phyloP scores from a whole-genome alignment of 129 eudicot genomes.

The Centrapalus pauciflorus region DNA sequence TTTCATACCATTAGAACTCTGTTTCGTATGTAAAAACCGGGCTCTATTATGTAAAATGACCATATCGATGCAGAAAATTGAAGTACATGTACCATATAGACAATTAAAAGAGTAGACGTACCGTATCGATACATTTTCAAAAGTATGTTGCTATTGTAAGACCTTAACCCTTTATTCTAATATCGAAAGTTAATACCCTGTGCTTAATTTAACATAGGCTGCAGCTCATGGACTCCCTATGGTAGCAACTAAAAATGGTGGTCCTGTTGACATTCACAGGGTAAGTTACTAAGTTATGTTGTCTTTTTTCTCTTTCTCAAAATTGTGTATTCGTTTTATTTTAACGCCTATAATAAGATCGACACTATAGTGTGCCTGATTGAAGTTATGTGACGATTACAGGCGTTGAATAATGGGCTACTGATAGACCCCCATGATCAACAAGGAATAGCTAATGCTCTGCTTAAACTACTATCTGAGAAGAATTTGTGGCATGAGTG shows the following conservation, averaged over 20 bases:
- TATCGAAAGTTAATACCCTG: not conserved
- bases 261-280: constrained; percentile 90
- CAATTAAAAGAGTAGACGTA: too few species aligned
- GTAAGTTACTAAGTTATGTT: constrained; percentile 38
- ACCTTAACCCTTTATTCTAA: not conserved
- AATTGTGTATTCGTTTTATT: not conserved
- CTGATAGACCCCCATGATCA: constrained; percentile 88
- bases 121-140: too few species aligned
- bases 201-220: constrained; percentile 44
- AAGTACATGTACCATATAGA: too few species aligned
- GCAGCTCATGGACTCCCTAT: constrained; percentile 98
- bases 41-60: too few species aligned
- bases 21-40: too few species aligned
- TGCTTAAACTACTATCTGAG: constrained; percentile 79
- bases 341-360: not conserved
- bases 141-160: too few species aligned
- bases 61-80: too few species aligned
- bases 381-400: constrained; percentile 6
- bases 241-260: constrained; percentile 96
- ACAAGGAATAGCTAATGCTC: constrained; percentile 72
- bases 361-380: not conserved
- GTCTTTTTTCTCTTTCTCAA: constrained; percentile 5
- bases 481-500: constrained; percentile 87
- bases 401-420: constrained; percentile 82
- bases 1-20: too few species aligned